Conservation (phyloP, 1,284 basidiomycete species). For the Fistulinella cinereoalba region DNA sequence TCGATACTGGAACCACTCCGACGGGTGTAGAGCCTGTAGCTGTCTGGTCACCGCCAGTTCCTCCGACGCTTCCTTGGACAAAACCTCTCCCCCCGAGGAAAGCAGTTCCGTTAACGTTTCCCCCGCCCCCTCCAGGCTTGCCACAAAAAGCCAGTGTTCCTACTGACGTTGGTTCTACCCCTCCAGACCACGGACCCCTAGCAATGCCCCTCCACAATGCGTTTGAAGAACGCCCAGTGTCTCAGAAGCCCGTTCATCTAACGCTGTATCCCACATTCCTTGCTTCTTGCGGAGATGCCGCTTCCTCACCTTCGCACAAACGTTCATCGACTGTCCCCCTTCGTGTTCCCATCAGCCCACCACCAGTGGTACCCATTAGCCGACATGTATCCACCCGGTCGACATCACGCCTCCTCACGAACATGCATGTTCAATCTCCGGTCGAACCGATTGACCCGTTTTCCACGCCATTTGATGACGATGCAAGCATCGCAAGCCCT, state of each 20-base stretch:
- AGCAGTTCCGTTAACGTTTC: conserved; percentile 22
- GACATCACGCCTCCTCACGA: conserved; percentile 46
- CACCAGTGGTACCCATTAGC: conserved; percentile 20
- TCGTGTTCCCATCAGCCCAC: conserved; percentile 22
- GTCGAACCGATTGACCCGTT: conserved; percentile 51
- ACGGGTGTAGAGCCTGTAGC: conserved; percentile 31
- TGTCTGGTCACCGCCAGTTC: conserved; percentile 43
- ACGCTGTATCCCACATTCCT: conserved; percentile 15
- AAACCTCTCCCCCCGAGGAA: conserved; percentile 35
- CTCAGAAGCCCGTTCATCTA: conserved; percentile 25
- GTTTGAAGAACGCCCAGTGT: conserved; percentile 33
- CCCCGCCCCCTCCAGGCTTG: conserved; percentile 28
- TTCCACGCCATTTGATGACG: conserved; percentile 75
- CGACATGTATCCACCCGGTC: conserved; percentile 36
- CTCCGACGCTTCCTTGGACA: conserved; percentile 38
- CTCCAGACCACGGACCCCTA: conserved; percentile 28
- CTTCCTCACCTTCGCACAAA: conserved; percentile 20
- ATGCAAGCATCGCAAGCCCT: conserved; percentile 37
- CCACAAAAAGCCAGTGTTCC: conserved; percentile 33
- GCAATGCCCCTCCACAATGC: conserved; percentile 57
- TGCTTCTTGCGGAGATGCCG: conserved; percentile 3
- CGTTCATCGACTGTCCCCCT: conserved; percentile 34
- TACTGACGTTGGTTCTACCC: conserved; percentile 23
- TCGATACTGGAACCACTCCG: conserved; percentile 31
- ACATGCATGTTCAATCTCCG: conserved; percentile 42